phyloP scores from a whole-genome alignment of 192 early-diverging fungal species.

The Haplosporangium gracile region DNA sequence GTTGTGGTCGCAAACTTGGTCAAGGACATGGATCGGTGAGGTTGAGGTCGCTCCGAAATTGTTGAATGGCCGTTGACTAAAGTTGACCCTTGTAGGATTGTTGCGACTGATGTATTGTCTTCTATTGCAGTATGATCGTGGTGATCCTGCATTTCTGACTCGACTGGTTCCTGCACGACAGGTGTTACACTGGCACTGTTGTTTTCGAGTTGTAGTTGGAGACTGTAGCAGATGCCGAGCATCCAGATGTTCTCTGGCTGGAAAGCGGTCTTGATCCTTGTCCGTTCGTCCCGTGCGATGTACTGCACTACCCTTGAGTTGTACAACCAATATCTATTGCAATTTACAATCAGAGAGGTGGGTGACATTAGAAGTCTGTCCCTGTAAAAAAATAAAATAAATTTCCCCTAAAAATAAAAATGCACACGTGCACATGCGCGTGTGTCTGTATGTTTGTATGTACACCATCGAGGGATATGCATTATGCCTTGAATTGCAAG shows the following conservation, averaged over 20 bases:
- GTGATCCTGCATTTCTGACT: no score
- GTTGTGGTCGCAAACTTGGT: constrained; percentile 9
- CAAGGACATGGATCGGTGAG: constrained; percentile 10
- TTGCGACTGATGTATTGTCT: neutral
- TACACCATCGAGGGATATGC: neutral
- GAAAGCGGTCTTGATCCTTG: constrained; percentile 46
- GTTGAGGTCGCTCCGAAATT: neutral
- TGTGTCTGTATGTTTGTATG: neutral
- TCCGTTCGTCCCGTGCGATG: constrained; percentile 54
- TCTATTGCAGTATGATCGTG: no score
- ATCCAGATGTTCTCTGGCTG: constrained; percentile 57
- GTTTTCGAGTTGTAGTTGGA: constrained; percentile 16
- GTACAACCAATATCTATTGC: constrained; percentile 57
- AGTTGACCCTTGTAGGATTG: neutral
- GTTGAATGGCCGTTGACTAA: neutral
- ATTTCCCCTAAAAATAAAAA: neutral
- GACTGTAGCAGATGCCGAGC: constrained; percentile 52
- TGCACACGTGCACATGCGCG: neutral
- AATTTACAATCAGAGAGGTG: neutral
- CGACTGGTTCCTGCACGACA: neutral
- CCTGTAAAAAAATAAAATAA: neutral
- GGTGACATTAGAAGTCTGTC: neutral
- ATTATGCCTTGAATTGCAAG: neutral
- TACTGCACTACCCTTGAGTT: constrained; percentile 58
- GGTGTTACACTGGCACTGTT: neutral